Percentiles rank a stretch among this genome's conserved stretches.
These are phyloP conservation scores for Mycena leptocephala DNA, from an alignment of 768 basidiomycete species.

Conservation along the genomic window DNA sequence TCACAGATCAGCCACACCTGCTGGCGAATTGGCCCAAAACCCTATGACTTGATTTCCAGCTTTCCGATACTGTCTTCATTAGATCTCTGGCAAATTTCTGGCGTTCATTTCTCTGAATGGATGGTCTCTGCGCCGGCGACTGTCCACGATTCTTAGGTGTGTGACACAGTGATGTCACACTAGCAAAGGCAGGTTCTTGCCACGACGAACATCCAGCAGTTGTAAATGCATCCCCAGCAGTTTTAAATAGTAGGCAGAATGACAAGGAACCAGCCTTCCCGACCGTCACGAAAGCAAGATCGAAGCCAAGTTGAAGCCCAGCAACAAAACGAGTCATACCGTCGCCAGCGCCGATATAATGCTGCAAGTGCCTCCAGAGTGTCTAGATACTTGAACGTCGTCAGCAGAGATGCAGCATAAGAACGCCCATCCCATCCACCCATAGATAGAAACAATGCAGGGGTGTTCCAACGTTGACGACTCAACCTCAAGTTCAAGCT, in stretches of 20 bases:
- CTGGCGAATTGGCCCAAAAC: too few species aligned
- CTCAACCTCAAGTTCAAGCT: background rate
- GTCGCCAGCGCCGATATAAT: background rate
- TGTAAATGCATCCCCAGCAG: background rate
- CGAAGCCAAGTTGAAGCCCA: background rate
- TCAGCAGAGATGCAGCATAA: background rate
- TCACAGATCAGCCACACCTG: too few species aligned
- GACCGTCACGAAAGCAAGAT: background rate
- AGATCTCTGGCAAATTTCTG: background rate
- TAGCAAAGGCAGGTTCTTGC: background rate
- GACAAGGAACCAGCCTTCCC: background rate
- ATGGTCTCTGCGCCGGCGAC: background rate
- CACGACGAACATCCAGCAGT: background rate
- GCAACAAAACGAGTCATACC: background rate
- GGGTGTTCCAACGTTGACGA: too few species aligned
- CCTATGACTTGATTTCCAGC: too few species aligned
- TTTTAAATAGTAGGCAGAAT: conserved; percentile 4
- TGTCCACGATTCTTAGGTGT: background rate
- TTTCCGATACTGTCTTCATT: background rate
- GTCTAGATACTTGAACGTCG: too few species aligned
- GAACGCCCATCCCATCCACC: background rate
- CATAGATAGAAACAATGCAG: too few species aligned
- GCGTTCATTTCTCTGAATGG: background rate
- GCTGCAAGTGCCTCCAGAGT: background rate
- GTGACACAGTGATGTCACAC: conserved; percentile 5